Percentiles rank a stretch among this genome's conserved stretches.
These are phyloP conservation scores for Saussurea involucrata DNA, from an alignment of 129 eudicot genomes.

Conservation along the genomic window DNA sequence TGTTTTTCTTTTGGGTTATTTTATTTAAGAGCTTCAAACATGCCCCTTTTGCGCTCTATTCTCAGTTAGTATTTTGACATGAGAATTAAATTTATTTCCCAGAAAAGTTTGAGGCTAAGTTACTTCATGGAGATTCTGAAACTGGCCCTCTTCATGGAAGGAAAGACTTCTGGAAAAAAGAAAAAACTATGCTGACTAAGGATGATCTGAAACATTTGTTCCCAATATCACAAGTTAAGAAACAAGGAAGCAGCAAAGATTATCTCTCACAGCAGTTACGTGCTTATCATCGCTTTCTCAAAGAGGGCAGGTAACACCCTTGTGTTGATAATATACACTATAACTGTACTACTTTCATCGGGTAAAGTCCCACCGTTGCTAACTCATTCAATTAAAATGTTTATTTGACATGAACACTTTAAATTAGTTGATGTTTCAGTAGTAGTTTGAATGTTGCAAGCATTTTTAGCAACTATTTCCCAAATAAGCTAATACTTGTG, in stretches of 20 bases:
- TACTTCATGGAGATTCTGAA: conserved; percentile 31
- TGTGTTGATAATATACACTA: conserved; percentile 1
- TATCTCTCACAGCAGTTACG: conserved; percentile 53
- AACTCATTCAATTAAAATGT: background rate
- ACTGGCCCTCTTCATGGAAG: conserved; percentile 36
- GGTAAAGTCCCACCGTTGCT: background rate
- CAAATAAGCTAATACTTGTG: background rate
- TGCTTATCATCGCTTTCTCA: conserved; percentile 61
- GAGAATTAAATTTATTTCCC: conserved; percentile 16
- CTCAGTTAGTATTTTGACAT: conserved; percentile 6
- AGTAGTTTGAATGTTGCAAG: conserved; percentile 2
- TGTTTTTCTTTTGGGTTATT: conserved; percentile 3
- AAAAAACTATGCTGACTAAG: conserved; percentile 25
- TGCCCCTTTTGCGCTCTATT: conserved; percentile 4
- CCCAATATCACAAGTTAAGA: conserved; percentile 19
- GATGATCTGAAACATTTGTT: conserved; percentile 30
- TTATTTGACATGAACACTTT: conserved; percentile 3
- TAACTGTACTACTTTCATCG: background rate
- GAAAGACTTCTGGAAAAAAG: conserved; percentile 37
- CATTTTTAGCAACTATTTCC: conserved; percentile 2
- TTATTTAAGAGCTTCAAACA: background rate
- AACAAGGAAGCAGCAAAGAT: conserved; percentile 20
- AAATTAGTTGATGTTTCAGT: background rate
- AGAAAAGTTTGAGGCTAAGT: conserved; percentile 43
- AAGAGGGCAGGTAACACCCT: conserved; percentile 72